Conservation (phyloP, 805 yeast genomes). For the Candida sithepensis region DNA sequence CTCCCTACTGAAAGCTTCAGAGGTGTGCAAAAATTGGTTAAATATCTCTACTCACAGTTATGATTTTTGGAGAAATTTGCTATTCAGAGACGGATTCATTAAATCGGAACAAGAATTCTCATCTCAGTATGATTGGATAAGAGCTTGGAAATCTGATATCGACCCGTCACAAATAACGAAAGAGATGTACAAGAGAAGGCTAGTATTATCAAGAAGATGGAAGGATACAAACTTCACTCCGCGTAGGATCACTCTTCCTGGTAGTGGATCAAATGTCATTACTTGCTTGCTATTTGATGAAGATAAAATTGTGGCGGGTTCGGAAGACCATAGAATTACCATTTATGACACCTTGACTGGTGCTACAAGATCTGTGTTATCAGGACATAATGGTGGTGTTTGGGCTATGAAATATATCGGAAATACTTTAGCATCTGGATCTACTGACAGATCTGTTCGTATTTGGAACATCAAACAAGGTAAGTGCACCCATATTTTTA, state of each 20-base stretch:
- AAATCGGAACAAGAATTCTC: conserved; percentile 42
- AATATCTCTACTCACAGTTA: conserved; percentile 55
- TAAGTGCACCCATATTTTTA: conserved; percentile 83
- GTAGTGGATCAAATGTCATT: conserved; percentile 78
- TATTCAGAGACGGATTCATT: conserved; percentile 61
- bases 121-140: conserved; percentile 20
- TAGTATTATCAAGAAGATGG: conserved; percentile 69
- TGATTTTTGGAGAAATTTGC: conserved; percentile 65
- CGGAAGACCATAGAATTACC: conserved; percentile 80
- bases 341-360: conserved; percentile 80
- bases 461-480: conserved; percentile 89
- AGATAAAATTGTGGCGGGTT: conserved; percentile 86
- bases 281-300: conserved; percentile 94
- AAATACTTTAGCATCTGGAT: conserved; percentile 83
- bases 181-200: conserved; percentile 55
- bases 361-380: conserved; percentile 51
- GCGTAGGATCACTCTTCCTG: conserved; percentile 57
- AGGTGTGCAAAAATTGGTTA: conserved; percentile 71
- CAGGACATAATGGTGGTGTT: conserved; percentile 96
- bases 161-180: conserved; percentile 17
- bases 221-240: conserved; percentile 71
- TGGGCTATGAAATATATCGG: conserved; percentile 94
- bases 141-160: conserved; percentile 7
- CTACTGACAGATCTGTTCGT: conserved; percentile 91
- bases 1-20: conserved; percentile 57